Conservation (phyloP, 108 stramenopile species). For the Fistulifera solaris region DNA sequence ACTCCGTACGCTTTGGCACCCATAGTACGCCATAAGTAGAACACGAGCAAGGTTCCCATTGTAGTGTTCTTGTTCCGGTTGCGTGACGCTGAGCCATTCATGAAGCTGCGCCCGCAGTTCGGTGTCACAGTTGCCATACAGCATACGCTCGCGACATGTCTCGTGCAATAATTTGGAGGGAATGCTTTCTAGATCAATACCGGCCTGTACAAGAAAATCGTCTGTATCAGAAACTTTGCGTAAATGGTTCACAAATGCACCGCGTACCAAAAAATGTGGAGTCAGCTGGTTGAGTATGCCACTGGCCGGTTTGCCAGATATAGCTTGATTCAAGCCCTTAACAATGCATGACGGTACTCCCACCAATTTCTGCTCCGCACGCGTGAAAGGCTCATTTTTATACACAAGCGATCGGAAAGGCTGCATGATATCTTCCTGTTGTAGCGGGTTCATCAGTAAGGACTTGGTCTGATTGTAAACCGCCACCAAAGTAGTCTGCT, state of each 20-base stretch:
- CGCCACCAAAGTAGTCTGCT: conserved; percentile 9
- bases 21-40: conserved; percentile 54
- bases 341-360: conserved; percentile 43
- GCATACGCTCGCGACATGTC: conserved; percentile 53
- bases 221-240: conserved; percentile 59
- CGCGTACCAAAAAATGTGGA: conserved; percentile 59
- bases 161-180: conserved; percentile 35
- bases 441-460: neutral
- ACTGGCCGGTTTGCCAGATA: conserved; percentile 20
- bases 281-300: conserved; percentile 33
- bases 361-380: conserved; percentile 19
- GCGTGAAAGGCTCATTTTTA: conserved; percentile 7
- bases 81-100: conserved; percentile 46
- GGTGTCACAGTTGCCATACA: conserved; percentile 50
- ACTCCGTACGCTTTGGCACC: conserved; percentile 47
- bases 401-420: neutral
- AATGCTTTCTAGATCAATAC: conserved; percentile 33
- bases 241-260: conserved; percentile 31
- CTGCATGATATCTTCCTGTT: neutral
- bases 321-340: conserved; percentile 40
- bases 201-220: conserved; percentile 50
- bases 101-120: conserved; percentile 44
- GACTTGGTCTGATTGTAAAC: neutral
- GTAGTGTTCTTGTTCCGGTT: conserved; percentile 23
- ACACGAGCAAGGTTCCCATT: conserved; percentile 73